These are phyloP conservation scores for Oxalis stricta DNA, from an alignment of 441 rosid species.

Conservation along the genomic window DNA sequence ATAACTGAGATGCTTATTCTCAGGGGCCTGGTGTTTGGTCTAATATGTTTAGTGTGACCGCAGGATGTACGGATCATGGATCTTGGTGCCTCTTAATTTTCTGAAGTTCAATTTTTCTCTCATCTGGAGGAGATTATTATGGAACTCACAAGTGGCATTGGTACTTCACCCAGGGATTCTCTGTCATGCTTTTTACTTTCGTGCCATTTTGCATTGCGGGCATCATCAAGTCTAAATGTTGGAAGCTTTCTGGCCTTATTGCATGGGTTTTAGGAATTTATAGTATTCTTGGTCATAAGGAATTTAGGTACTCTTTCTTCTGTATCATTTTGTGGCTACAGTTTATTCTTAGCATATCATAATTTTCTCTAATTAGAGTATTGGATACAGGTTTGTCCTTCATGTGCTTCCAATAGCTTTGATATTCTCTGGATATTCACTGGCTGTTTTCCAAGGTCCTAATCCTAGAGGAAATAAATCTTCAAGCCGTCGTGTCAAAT, in stretches of 20 bases:
- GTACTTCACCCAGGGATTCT: slow-evolving; percentile 90
- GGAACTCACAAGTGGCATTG: slow-evolving; percentile 98
- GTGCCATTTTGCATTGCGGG: slow-evolving; percentile 64
- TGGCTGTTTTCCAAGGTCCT: slow-evolving; percentile 36
- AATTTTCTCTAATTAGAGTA: slow-evolving; percentile 19
- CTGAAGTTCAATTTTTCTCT: slow-evolving; percentile 86
- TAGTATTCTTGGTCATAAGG: slow-evolving; percentile 78
- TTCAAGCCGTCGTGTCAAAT: slow-evolving; percentile 16
- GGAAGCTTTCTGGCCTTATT: slow-evolving; percentile 69
- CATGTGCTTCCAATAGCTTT: slow-evolving; percentile 84
- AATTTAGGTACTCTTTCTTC: slow-evolving; percentile 61
- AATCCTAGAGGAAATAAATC: slow-evolving; percentile 19
- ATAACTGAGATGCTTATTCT: too few relatives aligned
- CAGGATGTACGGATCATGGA: slow-evolving; percentile 75
- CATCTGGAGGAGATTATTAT: slow-evolving; percentile 84
- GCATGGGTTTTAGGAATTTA: slow-evolving; percentile 66
- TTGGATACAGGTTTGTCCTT: slow-evolving; percentile 67
- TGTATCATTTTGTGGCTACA: neutral
- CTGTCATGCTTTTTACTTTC: slow-evolving; percentile 78
- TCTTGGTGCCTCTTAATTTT: slow-evolving; percentile 79
- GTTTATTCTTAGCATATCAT: slow-evolving; percentile 7
- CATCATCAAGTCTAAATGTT: slow-evolving; percentile 35
- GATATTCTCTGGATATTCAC: slow-evolving; percentile 69
- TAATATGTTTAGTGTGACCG: slow-evolving; percentile 53
- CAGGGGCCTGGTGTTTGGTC: slow-evolving; percentile 61